Base-by-base conservation (phyloP, 805 yeast genomes). In the Kazachstania africana region DNA sequence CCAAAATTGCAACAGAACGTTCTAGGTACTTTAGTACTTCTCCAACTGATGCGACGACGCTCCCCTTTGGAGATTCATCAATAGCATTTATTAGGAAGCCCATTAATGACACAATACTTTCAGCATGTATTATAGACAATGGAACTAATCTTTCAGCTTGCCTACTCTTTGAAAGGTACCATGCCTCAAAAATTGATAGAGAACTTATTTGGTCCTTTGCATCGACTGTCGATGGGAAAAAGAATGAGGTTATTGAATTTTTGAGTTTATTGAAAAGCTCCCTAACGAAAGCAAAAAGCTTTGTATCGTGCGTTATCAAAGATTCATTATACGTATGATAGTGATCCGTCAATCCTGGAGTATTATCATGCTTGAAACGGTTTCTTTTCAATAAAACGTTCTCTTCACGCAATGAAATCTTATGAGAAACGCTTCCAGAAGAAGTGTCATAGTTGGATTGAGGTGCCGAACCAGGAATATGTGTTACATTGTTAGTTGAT, bases 81-180 rank as follows among this genome's bases (percentile, higher is more conserved):
- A 71, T 63, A 1, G 85, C 72, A 45, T 70, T 73, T 5, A 52
- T 44, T 14, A 56, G 21, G 5, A 73, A 53, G 13, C 75, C 57
- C 34, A 78, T 58, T 31, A 76, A 65, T 3, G 82, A 57, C 9
- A 78, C 50, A 2, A 80, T 64, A 30, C 78, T 67, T 13, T 78
- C 70, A 0, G 82, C 70, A 46, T 77, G 74, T 4, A 81, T 81
- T 34, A 67, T 69, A 1, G 82, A 74, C 31, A 75, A 65, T n/a
- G 74, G 64, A 2, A 76, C 63, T 23, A 83, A 55, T 15, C 70
- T 65, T 36, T 72, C 73, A 1, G 83, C 69, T 40, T 76, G 83
- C 43, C 71, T 57, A 32, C 59, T 37, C 32, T 52, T 52, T 3
- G 54, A 50, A 5, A 48, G 33, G 27, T 43, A 39, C 55, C 55